Evolutionary conservation across 208 protist species (phyloP).

Genomic region (Sergeia podlipaevii): DNA sequence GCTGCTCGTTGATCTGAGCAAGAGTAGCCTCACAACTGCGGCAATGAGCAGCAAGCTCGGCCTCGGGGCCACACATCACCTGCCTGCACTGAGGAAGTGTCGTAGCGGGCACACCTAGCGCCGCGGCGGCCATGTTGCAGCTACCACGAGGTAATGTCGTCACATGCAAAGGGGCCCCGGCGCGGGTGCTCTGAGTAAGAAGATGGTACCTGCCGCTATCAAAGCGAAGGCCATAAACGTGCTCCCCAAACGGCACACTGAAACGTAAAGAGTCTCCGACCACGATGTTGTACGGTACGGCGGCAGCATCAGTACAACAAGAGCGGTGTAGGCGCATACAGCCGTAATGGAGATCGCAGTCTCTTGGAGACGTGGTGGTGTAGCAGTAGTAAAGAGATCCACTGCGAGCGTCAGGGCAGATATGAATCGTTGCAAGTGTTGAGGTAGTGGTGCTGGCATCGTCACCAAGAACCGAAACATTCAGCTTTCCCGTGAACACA

Average conservation of each 20-base stretch:
- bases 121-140: not conserved
- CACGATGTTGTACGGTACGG: too few relatives aligned
- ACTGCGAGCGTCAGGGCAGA: conserved; percentile 19
- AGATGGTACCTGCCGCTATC: conserved; percentile 42
- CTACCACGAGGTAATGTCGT: conserved; percentile 31
- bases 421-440: too few relatives aligned
- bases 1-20: conserved; percentile 10
- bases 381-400: conserved; percentile 24
- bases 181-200: conserved; percentile 44
- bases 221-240: conserved; percentile 36
- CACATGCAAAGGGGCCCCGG: conserved; percentile 43
- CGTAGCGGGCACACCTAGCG: not conserved
- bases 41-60: conserved; percentile 36
- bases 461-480: conserved; percentile 4
- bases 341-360: conserved; percentile 26
- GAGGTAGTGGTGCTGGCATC: not conserved
- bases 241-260: conserved; percentile 14
- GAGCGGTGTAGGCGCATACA: conserved; percentile 10
- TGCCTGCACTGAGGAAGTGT: conserved; percentile 22
- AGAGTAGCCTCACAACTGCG: conserved; percentile 22
- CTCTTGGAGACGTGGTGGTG: not conserved
- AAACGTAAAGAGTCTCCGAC: not conserved
- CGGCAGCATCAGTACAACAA: too few relatives aligned
- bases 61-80: conserved; percentile 34
- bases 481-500: not conserved